Evolutionary conservation across 352 stramenopile genomes (phyloP), one percentile per base, ranked within the genome.

Genomic region (Pythium guiyangense): DNA sequence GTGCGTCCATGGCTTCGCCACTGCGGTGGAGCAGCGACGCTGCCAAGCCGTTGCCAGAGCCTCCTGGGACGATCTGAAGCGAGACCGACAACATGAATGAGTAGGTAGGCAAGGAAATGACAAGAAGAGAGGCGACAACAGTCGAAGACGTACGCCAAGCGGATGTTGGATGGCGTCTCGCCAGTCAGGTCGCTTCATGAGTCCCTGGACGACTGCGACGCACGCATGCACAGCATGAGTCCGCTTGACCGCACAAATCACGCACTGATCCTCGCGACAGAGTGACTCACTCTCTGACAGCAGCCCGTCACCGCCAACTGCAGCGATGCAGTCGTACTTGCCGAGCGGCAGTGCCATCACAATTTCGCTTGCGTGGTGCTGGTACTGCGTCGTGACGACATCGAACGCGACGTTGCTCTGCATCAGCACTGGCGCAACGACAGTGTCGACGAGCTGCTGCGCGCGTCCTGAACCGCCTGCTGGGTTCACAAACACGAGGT

Each of bases 231-330:
- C 31, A 37, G 4, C 12, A 11, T 37, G 31, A 37, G 31, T 37
- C 31, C 12, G 4, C 31, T 37, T 9, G 12, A 9, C 31, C 31
- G 9, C 31, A 37, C 31, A n/a, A n/a, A n/a, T n/a, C 12, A 37
- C 6, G 6, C 4, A 37, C 31, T 9, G 31, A 37, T 37, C 31
- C 4, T 12, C 44, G 92, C 60, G 57, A 91, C 82, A 79, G 14
- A 11, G 88, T 11, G 67, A 22, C 77, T 55, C 69, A 90, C 82
- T 68, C 60, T 93, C 84, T 0, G 67, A 88, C 20, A 88, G 53
- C n/a, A 89, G 29, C 6, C 81, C 84, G 25, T 92, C 82, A 6
- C 82, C 82, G 22, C 82, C 80, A n/a, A 92, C 71, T 3, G 67
- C 65, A 5, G 90, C 80, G 26, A 92, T 57, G 40, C 77, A 89